Evolutionary conservation across 164 flowering plant genomes (phyloP).

Genomic region (Platanus orientalis): DNA sequence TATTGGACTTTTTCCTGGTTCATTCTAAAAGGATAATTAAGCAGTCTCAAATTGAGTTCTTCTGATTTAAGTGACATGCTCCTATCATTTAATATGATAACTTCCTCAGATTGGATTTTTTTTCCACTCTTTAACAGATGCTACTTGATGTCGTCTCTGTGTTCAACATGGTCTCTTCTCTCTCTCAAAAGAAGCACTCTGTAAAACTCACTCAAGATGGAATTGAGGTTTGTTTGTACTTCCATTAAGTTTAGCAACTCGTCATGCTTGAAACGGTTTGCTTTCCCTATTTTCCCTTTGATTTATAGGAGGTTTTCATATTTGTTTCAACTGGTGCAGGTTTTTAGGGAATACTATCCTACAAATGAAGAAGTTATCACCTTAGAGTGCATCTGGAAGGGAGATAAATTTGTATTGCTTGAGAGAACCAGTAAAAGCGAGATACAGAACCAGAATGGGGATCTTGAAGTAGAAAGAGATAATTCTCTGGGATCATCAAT

Average conservation of each 20-base stretch:
- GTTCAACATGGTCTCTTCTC: slow-evolving; percentile 59
- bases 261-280: background rate
- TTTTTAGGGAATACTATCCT: slow-evolving; percentile 68
- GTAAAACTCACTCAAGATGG: slow-evolving; percentile 54
- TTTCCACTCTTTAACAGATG: slow-evolving; percentile 39
- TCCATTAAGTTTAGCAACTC: background rate
- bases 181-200: slow-evolving; percentile 56
- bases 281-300: background rate
- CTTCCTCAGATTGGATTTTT: background rate
- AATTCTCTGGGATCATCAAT: slow-evolving; percentile 12
- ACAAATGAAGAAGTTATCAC: slow-evolving; percentile 31
- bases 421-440: slow-evolving; percentile 33
- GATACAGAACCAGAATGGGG: slow-evolving; percentile 16
- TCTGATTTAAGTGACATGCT: background rate
- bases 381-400: slow-evolving; percentile 59
- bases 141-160: slow-evolving; percentile 63
- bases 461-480: slow-evolving; percentile 13
- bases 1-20: too few relatives aligned
- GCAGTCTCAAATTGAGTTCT: background rate
- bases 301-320: background rate
- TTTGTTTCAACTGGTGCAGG: slow-evolving; percentile 33
- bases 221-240: slow-evolving; percentile 47
- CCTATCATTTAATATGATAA: background rate
- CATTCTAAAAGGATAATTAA: background rate
- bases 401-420: slow-evolving; percentile 57